Base-by-base conservation (phyloP, 2,329 filamentous ascomycete genomes). In the Talaromyces sp. region DNA sequence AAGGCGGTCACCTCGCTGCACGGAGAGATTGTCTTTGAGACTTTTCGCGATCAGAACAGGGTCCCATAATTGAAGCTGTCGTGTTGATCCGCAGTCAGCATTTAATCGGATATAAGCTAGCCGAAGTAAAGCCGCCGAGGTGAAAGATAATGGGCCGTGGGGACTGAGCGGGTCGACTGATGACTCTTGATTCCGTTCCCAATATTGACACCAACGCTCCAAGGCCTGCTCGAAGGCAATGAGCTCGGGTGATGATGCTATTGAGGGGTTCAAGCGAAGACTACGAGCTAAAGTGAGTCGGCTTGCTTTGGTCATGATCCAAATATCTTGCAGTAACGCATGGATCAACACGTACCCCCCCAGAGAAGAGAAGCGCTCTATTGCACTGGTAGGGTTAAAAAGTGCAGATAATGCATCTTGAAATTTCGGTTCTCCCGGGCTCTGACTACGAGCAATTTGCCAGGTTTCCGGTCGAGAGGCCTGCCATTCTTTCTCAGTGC, bases 1-100 rank as follows among this genome's bases (percentile, higher is more conserved):
- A 3, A 72, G 60, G 1, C 65, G 64, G 37, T 81, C 76, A 19
- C 79, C 78, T 0, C 80, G 73, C 36, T 78, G 74, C 0, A 82
- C 76, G 0, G 52, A 55, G 11, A 69, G 62, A 10, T 69, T 69
- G 4, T 68, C 59, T 6, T 58, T 65, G 1, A 71, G 57, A 5
- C 69, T 70, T 0, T 51, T 63, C 3, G 68, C 69, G 14, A 71
- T 66, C 27, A 65, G 56, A 3, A 65, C 61, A 1, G 69, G 66
- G 8, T 69, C 62, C 67, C 67, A 70, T 0, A 65, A 67, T 33
- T 70, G 63, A 1, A 71, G 55, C 29, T 68, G 65, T 3, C 69
- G 60, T 1, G 68, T 60, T 2, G 68, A 69, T 22, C 66, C 66
- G 35, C 69, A 70, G 51, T 71, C 68, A 3, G 66, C 68, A 17